Conservation (phyloP, 2,329 filamentous ascomycete genomes). For the Fusarium papillatum region DNA sequence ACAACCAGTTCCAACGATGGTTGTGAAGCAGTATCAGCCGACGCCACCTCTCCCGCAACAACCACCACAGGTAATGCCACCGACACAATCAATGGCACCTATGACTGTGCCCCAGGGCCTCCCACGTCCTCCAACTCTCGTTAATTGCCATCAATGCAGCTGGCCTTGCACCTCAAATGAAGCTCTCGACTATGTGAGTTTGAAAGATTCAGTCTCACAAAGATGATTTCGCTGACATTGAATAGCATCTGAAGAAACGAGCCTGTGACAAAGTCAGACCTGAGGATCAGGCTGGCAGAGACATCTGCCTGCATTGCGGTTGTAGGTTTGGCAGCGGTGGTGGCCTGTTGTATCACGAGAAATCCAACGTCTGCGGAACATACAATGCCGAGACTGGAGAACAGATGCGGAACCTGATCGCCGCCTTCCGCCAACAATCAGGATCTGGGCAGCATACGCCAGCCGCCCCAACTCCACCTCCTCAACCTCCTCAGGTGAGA, state of each 20-base stretch:
- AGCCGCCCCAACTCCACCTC: neutral
- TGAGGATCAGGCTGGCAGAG: constrained; percentile 42
- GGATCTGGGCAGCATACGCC: neutral
- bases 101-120: neutral
- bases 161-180: constrained; percentile 51
- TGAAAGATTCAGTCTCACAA: neutral
- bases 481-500: constrained; percentile 1
- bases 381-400: constrained; percentile 43
- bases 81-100: neutral
- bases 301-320: constrained; percentile 60
- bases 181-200: constrained; percentile 50
- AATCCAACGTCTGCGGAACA: constrained; percentile 61
- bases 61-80: neutral
- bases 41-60: neutral
- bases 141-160: constrained; percentile 47
- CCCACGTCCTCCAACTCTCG: constrained; percentile 23
- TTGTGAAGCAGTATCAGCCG: constrained; percentile 4
- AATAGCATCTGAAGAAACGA: constrained; percentile 45
- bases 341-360: constrained; percentile 60
- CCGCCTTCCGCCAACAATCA: constrained; percentile 11
- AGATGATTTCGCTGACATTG: constrained; percentile 25
- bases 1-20: constrained; percentile 6
- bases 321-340: constrained; percentile 56
- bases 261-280: constrained; percentile 40
- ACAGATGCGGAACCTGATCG: constrained; percentile 26